Conservation (phyloP, 345 rosid genomes). For the Populus euphratica region DNA sequence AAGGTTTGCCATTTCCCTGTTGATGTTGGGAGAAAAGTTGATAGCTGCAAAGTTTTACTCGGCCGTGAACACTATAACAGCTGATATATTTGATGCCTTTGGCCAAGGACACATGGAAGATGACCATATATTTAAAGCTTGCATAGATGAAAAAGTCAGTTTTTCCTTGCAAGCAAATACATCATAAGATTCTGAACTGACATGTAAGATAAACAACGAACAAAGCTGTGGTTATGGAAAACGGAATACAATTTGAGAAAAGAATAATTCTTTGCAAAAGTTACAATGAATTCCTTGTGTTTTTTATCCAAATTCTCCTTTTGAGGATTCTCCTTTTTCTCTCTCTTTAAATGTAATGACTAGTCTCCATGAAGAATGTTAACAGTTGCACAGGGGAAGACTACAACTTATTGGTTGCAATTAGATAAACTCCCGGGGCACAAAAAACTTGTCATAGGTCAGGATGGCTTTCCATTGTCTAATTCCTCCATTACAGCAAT, state of each 20-base stretch:
- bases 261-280: constrained; percentile 35
- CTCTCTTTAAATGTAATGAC: constrained; percentile 6
- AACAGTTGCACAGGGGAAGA: constrained; percentile 2
- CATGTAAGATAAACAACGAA: constrained; percentile 1
- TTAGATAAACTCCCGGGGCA: constrained; percentile 2
- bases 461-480: constrained; percentile 68
- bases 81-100: neutral
- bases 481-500: constrained; percentile 79
- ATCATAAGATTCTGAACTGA: constrained; percentile 21
- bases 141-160: neutral
- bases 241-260: constrained; percentile 1
- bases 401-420: constrained; percentile 16
- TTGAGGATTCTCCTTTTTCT: constrained; percentile 6
- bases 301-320: constrained; percentile 4
- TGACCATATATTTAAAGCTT: neutral
- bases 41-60: neutral
- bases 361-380: constrained; percentile 4
- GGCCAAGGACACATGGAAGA: neutral
- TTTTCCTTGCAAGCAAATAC: constrained; percentile 14
- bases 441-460: constrained; percentile 18
- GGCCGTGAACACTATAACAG: neutral
- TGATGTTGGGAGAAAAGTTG: neutral
- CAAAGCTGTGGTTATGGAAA: constrained; percentile 5
- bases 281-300: constrained; percentile 25
- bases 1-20: constrained; percentile 37